Evolutionary conservation across 1,139 yeast genomes (phyloP).

Genomic region (Eremothecium coryli): DNA sequence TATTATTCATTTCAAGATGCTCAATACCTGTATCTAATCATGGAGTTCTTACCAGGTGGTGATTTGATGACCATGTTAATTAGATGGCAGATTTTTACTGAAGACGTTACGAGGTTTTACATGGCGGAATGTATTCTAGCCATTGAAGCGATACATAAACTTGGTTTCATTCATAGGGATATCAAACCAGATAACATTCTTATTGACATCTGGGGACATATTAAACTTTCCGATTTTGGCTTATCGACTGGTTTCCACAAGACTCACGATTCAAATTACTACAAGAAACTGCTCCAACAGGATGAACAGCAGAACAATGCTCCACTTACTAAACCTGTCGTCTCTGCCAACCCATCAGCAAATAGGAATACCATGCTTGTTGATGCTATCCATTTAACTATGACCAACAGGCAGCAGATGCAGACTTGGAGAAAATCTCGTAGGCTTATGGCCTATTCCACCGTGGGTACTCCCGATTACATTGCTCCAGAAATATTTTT

Average conservation of each 20-base stretch:
- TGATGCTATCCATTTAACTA: conserved; percentile 90
- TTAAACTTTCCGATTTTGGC: conserved; percentile 75
- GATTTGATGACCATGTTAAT: conserved; percentile 82
- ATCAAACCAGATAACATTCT: conserved; percentile 80
- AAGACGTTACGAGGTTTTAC: conserved; percentile 73
- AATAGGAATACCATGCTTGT: conserved; percentile 78
- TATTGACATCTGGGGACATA: conserved; percentile 73
- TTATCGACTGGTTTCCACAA: conserved; percentile 78
- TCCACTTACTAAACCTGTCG: conserved; percentile 16
- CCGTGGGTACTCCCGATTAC: conserved; percentile 98
- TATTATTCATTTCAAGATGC: conserved; percentile 76
- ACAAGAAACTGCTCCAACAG: conserved; percentile 60
- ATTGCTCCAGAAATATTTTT: conserved; percentile 97
- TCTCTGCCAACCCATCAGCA: conserved; percentile 9
- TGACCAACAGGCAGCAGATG: conserved; percentile 93
- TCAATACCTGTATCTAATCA: conserved; percentile 63
- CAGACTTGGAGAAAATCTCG: conserved; percentile 98
- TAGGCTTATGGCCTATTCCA: conserved; percentile 93
- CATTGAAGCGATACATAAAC: conserved; percentile 70
- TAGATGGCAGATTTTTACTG: conserved; percentile 80
- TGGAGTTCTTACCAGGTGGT: conserved; percentile 84
- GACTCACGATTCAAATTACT: conserved; percentile 73
- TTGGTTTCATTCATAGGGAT: conserved; percentile 71
- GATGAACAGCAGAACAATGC: conserved; percentile 33
- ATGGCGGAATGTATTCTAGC: conserved; percentile 85